Conservation (phyloP, 106 monocot genomes). For the Apostasia shenzhenica region DNA sequence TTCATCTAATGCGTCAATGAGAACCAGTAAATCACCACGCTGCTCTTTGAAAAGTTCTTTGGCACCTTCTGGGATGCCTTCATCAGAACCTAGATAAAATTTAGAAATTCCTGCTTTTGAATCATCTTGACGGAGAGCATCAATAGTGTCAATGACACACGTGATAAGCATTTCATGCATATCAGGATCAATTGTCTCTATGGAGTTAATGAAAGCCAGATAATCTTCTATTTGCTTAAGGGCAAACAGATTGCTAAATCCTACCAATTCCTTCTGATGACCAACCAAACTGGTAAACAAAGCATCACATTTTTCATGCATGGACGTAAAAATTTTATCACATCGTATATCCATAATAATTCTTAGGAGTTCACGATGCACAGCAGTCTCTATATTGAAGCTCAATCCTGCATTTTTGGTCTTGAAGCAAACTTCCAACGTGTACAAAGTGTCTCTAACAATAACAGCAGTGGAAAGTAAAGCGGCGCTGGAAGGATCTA, state of each 20-base stretch:
- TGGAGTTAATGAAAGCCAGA: conserved; percentile 38
- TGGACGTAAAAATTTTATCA: conserved; percentile 48
- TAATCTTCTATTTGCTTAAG: conserved; percentile 69
- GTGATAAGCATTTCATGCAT: conserved; percentile 56
- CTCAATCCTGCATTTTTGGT: conserved; percentile 21
- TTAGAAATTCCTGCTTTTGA: conserved; percentile 42
- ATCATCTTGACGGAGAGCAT: conserved; percentile 41
- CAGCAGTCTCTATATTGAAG: conserved; percentile 19
- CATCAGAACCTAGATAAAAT: conserved; percentile 44
- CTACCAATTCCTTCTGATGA: conserved; percentile 21
- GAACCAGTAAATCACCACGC: conserved; percentile 44
- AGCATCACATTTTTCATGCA: conserved; percentile 65
- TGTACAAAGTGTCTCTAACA: conserved; percentile 49
- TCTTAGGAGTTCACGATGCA: conserved; percentile 37
- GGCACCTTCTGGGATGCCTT: conserved; percentile 23
- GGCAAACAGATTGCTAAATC: conserved; percentile 42
- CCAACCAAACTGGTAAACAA: conserved; percentile 40
- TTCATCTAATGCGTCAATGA: conserved; percentile 64
- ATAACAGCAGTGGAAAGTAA: conserved; percentile 66
- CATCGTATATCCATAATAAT: conserved; percentile 51
- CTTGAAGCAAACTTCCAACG: conserved; percentile 55
- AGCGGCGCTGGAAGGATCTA: conserved; percentile 38
- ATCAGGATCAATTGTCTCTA: conserved; percentile 21
- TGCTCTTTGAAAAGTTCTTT: conserved; percentile 32
- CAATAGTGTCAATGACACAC: conserved; percentile 41